A percentile compares a stretch with the other conserved stretches of the same genome.
These are phyloP conservation scores for Scheffersomyces quercinus DNA, from an alignment of 1,139 yeast genomes.

Conservation along the genomic window DNA sequence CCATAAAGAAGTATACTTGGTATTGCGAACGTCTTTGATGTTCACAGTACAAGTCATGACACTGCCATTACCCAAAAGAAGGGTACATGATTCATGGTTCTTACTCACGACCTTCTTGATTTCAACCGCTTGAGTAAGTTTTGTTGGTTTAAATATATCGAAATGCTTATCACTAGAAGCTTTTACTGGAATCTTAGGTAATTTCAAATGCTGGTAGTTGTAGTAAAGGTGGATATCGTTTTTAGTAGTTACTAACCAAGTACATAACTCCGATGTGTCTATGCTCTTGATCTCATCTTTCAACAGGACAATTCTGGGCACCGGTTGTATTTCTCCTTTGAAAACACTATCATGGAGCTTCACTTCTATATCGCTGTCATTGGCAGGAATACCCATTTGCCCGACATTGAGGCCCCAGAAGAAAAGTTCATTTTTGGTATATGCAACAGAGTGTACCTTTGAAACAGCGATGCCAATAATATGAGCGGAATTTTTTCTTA, in stretches of 20 bases:
- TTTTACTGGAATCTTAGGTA: slow-evolving; percentile 38
- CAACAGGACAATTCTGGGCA: slow-evolving; percentile 48
- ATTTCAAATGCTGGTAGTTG: slow-evolving; percentile 57
- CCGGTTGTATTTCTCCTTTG: slow-evolving; percentile 36
- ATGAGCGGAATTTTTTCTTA: slow-evolving; percentile 30
- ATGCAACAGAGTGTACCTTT: slow-evolving; percentile 69
- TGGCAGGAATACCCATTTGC: slow-evolving; percentile 65
- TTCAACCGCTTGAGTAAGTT: slow-evolving; percentile 40
- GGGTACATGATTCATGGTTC: slow-evolving; percentile 35
- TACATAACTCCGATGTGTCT: slow-evolving; percentile 68
- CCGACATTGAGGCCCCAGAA: slow-evolving; percentile 88
- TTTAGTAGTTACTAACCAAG: slow-evolving; percentile 60
- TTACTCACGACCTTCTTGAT: slow-evolving; percentile 37
- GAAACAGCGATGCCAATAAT: slow-evolving; percentile 67
- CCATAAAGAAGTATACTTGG: slow-evolving; percentile 50
- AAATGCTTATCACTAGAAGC: slow-evolving; percentile 42
- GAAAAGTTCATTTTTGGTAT: slow-evolving; percentile 50
- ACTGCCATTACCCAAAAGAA: slow-evolving; percentile 57
- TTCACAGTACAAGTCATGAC: slow-evolving; percentile 37
- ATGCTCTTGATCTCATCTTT: slow-evolving; percentile 57
- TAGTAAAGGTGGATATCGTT: slow-evolving; percentile 66
- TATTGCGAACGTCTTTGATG: slow-evolving; percentile 27
- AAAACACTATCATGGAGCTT: slow-evolving; percentile 26
- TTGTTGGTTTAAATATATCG: slow-evolving; percentile 54
- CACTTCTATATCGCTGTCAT: slow-evolving; percentile 22